Evolutionary conservation across 2,329 filamentous ascomycete genomes (phyloP).

Genomic region (Zasmidium cellare): DNA sequence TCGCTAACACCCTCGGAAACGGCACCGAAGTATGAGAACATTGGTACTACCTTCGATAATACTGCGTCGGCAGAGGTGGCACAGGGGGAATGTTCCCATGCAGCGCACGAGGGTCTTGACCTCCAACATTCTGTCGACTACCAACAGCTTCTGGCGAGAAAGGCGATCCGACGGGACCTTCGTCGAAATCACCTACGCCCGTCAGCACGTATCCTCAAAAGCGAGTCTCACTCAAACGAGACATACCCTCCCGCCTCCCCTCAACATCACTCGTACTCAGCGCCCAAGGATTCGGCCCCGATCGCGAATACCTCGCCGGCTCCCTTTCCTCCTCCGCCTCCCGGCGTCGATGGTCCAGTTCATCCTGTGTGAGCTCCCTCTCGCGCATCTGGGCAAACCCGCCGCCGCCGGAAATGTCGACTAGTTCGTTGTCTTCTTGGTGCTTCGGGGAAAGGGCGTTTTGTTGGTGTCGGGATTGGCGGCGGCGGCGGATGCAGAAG

Average conservation of each 20-base stretch:
- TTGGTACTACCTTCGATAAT: not conserved
- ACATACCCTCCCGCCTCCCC: not conserved
- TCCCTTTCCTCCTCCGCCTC: not conserved
- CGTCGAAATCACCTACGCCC: not conserved
- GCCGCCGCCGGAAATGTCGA: not conserved
- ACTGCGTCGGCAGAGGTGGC: not conserved
- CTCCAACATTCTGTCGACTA: not conserved
- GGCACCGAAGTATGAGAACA: too few relatives aligned
- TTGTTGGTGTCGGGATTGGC: not conserved
- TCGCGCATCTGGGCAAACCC: not conserved
- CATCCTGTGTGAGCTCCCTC: not conserved
- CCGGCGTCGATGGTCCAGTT: not conserved
- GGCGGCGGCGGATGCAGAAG: not conserved
- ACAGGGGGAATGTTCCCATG: not conserved
- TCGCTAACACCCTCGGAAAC: too few relatives aligned
- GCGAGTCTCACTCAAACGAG: too few relatives aligned
- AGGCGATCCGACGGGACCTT: not conserved
- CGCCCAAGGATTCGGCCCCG: not conserved
- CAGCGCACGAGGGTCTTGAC: not conserved
- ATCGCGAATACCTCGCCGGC: not conserved
- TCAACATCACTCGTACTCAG: not conserved
- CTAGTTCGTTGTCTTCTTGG: not conserved
- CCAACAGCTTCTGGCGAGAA: not conserved
- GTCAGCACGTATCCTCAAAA: too few relatives aligned
- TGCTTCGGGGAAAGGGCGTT: not conserved